These are phyloP conservation scores for Fusarium palustre DNA, from an alignment of 2,329 filamentous ascomycete genomes.

Conservation along the genomic window DNA sequence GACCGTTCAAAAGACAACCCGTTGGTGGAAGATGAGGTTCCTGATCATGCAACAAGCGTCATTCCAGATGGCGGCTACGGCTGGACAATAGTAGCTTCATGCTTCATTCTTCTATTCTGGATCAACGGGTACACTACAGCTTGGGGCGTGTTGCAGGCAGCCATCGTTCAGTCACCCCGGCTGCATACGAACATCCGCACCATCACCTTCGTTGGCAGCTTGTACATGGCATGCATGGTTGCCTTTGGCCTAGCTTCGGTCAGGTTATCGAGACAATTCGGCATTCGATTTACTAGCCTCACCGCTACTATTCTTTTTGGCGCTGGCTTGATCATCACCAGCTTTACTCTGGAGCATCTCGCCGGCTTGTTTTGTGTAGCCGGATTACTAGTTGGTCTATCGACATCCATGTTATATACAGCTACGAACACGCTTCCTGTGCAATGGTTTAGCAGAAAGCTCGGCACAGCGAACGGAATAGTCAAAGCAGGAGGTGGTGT, in stretches of 20 bases:
- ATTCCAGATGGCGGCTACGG: constrained; percentile 20
- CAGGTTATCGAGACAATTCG: not conserved
- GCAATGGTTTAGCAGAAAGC: constrained; percentile 6
- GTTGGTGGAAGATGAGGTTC: not conserved
- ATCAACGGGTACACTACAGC: constrained; percentile 1
- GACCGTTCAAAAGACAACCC: not conserved
- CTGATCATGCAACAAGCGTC: constrained; percentile 3
- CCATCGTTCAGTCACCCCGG: not conserved
- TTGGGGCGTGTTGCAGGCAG: constrained; percentile 14
- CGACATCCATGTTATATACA: not conserved
- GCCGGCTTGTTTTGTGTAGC: not conserved
- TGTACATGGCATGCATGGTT: constrained; percentile 4
- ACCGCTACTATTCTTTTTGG: not conserved
- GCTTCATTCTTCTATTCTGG: constrained; percentile 3
- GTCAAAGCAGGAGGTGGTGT: constrained; percentile 18
- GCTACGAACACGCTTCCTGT: not conserved
- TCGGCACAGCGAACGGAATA: constrained; percentile 12
- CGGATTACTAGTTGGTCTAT: not conserved
- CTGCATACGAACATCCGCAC: not conserved
- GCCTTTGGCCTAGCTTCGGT: not conserved
- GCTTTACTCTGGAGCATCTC: not conserved
- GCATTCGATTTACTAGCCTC: not conserved
- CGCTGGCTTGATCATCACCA: not conserved
- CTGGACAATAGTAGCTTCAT: constrained; percentile 7
- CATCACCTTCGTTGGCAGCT: constrained; percentile 5